phyloP scores from a whole-genome alignment of 495 filamentous ascomycete species.

The Barbatosphaeria neglecta region DNA sequence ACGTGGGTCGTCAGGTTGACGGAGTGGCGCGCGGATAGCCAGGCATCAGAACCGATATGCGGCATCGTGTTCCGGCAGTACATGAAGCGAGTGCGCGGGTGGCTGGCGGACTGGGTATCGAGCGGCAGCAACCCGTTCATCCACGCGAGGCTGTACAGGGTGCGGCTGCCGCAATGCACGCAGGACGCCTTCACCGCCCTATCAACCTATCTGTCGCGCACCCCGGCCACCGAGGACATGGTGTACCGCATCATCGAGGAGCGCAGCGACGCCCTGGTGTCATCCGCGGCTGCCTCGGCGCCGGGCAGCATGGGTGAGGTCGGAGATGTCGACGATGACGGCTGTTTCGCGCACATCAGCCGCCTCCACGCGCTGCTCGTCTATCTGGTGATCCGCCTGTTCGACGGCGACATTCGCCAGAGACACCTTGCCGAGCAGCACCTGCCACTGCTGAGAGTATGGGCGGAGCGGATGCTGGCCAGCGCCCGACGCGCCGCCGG shows the following conservation, averaged over 20 bases:
- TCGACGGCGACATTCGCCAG: constrained; percentile 41
- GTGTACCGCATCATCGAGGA: constrained; percentile 9
- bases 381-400: constrained; percentile 43
- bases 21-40: neutral
- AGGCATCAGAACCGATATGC: neutral
- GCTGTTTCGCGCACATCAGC: constrained; percentile 23
- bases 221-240: constrained; percentile 4
- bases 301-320: neutral
- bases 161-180: constrained; percentile 16
- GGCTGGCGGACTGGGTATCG: constrained; percentile 12
- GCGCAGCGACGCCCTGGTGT: neutral
- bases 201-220: constrained; percentile 3
- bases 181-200: constrained; percentile 16
- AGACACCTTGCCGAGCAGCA: constrained; percentile 30
- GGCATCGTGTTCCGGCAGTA: neutral
- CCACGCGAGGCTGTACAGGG: constrained; percentile 20
- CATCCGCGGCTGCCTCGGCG: too few relatives aligned
- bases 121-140: constrained; percentile 19
- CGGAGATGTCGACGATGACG: neutral
- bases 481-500: constrained; percentile 6
- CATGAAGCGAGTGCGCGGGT: constrained; percentile 2
- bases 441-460: constrained; percentile 26
- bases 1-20: constrained; percentile 2
- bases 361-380: constrained; percentile 34
- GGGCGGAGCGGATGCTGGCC: constrained; percentile 23